Conservation (phyloP, 352 stramenopile species). For the Globisporangium uncinulatum region DNA sequence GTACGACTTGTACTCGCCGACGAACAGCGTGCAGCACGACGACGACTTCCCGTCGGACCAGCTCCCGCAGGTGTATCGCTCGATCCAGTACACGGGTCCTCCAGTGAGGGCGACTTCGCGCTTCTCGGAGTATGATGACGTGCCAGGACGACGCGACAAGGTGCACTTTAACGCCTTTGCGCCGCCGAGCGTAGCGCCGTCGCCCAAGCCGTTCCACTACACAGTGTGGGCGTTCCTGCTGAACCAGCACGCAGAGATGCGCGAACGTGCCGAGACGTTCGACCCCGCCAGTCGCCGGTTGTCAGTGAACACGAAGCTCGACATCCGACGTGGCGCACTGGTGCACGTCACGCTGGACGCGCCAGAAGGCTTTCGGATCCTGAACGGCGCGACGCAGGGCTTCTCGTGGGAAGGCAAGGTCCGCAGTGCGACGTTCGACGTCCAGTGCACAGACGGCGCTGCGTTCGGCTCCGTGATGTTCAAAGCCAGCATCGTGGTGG, state of each 20-base stretch:
- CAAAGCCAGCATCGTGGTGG: slow-evolving; percentile 66
- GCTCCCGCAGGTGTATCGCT: slow-evolving; percentile 70
- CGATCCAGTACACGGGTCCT: slow-evolving; percentile 40
- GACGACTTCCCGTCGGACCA: slow-evolving; percentile 63
- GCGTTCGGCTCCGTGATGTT: slow-evolving; percentile 62
- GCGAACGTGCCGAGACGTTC: slow-evolving; percentile 36
- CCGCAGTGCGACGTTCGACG: slow-evolving; percentile 46
- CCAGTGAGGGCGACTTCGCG: slow-evolving; percentile 14
- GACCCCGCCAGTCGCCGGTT: slow-evolving; percentile 32
- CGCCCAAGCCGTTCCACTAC: slow-evolving; percentile 60
- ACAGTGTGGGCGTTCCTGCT: slow-evolving; percentile 72
- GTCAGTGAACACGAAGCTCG: slow-evolving; percentile 57
- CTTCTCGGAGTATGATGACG: slow-evolving; percentile 34
- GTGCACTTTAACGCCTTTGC: slow-evolving; percentile 79
- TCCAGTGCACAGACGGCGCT: slow-evolving; percentile 51
- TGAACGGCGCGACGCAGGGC: slow-evolving; percentile 57
- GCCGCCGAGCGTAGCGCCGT: slow-evolving; percentile 48
- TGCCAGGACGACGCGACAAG: slow-evolving; percentile 45
- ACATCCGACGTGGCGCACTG: slow-evolving; percentile 64
- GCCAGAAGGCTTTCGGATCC: slow-evolving; percentile 50
- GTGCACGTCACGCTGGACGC: slow-evolving; percentile 70
- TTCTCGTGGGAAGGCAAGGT: slow-evolving; percentile 72
- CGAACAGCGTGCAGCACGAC: slow-evolving; percentile 43
- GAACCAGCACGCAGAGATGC: slow-evolving; percentile 63
- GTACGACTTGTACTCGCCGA: slow-evolving; percentile 54